Base-by-base conservation (phyloP, 2,329 filamentous ascomycete species). In the Penicillium sp. region DNA sequence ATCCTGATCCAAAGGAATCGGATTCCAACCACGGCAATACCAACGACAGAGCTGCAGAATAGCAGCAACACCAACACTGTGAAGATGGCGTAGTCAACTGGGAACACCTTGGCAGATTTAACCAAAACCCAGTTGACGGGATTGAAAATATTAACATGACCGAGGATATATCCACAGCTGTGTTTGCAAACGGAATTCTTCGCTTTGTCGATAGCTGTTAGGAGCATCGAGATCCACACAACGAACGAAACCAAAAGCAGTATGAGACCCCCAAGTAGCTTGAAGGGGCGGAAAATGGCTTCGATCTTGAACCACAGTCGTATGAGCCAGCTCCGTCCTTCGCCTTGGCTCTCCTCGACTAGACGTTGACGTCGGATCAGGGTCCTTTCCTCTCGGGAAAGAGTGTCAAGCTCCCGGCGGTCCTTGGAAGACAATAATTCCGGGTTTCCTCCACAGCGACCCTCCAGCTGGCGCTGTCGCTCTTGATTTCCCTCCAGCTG, bases 1-100 rank as follows among this genome's bases (percentile, higher is more conserved):
- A 99, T 85, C 52, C 84, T 88, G 62, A 99, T 81, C 94, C 94
- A 99, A 46, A 99, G 83, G 80, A 99, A 96, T 59, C 94, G 89
- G 64, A 99, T 96, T 39, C 94, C 94, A 51, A 97, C 84, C 1
- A 85, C 84, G 3, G 91, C 89, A 46, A 97, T 85, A 13, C 94
- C 94, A 1, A 91, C 84, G 45, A 99, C 87, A 8, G 91, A 92
- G 65, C 90, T 88, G 74, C 84, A 86, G 76, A 99, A 97, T 70
- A 99, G 86, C 62, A 97, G 84, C 1, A 97, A 77, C 0, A 95
- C 84, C 7, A 99, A 76, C 1, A 96, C 76, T 1, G 90, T 84
- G 80, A 96, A 95, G 46, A 99, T 80, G 26, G 94, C 77, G 69
- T 97, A 97, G 77, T 99, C 94, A 57, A 96, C 80, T 0, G 94